phyloP scores from a whole-genome alignment of 441 rosid species.

The Bocquillonia castaneifolia region DNA sequence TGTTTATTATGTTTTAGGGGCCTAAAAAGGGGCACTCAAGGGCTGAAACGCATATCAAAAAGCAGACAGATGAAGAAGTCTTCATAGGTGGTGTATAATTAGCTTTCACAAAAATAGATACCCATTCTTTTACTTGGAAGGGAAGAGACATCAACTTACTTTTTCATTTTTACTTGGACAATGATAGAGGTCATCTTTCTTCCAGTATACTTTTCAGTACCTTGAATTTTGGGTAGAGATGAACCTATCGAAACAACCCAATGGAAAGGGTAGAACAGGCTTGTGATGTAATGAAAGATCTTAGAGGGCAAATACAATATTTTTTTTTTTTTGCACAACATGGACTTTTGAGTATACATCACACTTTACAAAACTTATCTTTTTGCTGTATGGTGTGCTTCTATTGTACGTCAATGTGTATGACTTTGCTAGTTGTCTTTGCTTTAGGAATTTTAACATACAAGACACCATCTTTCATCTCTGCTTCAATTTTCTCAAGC shows the following conservation, averaged over 20 bases:
- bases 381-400: not conserved
- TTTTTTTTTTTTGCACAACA: no score
- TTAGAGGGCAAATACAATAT: no score
- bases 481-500: conserved; percentile 24
- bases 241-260: not conserved
- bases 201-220: not conserved
- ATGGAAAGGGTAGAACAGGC: not conserved
- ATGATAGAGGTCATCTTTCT: not conserved
- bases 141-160: no score
- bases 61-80: conserved; percentile 49
- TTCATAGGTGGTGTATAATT: conserved; percentile 21
- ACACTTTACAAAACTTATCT: no score
- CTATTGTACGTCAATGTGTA: conserved; percentile 24
- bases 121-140: no score
- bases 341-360: no score
- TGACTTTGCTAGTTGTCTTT: conserved; percentile 13
- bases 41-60: conserved; percentile 55
- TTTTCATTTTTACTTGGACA: not conserved
- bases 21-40: conserved; percentile 57
- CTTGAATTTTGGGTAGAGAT: not conserved
- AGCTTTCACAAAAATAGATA: no score
- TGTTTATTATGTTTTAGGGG: conserved; percentile 39
- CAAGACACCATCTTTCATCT: conserved; percentile 31
- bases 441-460: conserved; percentile 32
- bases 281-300: not conserved